Percentiles rank a stretch among this genome's conserved stretches.
These are phyloP conservation scores for Aspergillus aculeatus DNA, from an alignment of 2,329 filamentous ascomycete species.

Conservation along the genomic window DNA sequence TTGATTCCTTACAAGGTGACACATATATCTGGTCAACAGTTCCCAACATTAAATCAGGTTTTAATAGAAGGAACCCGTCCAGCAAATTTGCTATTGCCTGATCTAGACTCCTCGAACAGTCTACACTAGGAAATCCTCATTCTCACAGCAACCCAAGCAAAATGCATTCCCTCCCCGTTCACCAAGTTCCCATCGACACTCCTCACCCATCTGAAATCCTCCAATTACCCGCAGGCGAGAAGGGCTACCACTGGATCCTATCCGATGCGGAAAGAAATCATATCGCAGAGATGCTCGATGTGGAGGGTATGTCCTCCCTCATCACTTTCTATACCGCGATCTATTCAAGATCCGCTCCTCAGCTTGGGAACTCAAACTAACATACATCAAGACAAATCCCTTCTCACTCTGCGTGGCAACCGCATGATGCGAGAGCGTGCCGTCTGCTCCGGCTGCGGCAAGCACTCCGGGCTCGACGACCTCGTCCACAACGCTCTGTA, in stretches of 20 bases:
- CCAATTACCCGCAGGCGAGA: not conserved
- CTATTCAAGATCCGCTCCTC: too few relatives aligned
- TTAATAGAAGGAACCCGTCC: too few relatives aligned
- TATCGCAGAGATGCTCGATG: not conserved
- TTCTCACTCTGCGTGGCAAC: not conserved
- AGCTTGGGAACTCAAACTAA: not conserved
- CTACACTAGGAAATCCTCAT: too few relatives aligned
- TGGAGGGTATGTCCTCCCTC: not conserved
- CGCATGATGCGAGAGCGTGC: not conserved
- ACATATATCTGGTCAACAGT: too few relatives aligned
- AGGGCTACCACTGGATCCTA: not conserved
- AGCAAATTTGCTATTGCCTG: too few relatives aligned
- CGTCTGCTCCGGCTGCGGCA: conserved; percentile 1
- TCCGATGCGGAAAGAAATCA: not conserved
- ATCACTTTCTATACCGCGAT: not conserved
- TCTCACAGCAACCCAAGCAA: not conserved
- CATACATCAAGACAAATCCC: not conserved
- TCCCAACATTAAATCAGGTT: too few relatives aligned
- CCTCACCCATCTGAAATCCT: not conserved
- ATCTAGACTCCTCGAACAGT: too few relatives aligned
- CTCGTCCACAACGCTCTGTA: conserved; percentile 1
- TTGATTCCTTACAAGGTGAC: too few relatives aligned
- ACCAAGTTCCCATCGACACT: not conserved
- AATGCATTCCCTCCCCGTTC: not conserved
- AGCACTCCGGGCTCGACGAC: conserved; percentile 6